A percentile compares a stretch with the other conserved stretches of the same genome.
These are phyloP conservation scores for Saccharomyces hybrid DNA, from an alignment of 1,139 yeast species.

Conservation along the genomic window DNA sequence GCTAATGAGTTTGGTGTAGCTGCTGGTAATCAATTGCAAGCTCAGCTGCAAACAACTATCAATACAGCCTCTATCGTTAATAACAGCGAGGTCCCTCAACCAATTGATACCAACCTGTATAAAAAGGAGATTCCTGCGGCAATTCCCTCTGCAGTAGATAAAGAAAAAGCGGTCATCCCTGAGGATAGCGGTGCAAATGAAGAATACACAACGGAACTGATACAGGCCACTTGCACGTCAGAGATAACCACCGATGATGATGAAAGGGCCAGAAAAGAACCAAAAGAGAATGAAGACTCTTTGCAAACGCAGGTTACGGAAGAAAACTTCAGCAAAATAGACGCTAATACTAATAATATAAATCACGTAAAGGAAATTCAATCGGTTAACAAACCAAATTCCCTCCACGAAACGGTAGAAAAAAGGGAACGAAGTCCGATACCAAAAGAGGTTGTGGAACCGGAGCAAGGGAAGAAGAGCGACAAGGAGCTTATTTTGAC, in stretches of 20 bases:
- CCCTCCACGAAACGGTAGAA: background rate
- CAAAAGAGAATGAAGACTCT: background rate
- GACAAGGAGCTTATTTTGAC: background rate
- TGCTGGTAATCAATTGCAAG: slow-evolving; percentile 25
- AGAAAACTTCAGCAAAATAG: background rate
- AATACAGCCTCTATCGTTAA: background rate
- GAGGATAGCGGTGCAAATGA: background rate
- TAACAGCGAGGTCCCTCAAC: background rate
- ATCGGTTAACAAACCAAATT: background rate
- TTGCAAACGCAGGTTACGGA: background rate
- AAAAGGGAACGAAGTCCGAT: background rate
- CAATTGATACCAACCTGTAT: background rate
- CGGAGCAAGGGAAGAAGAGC: background rate
- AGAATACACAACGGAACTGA: background rate
- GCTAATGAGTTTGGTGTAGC: slow-evolving; percentile 18
- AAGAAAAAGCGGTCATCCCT: background rate
- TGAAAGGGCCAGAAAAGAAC: background rate
- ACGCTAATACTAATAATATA: background rate
- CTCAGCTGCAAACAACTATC: slow-evolving; percentile 9
- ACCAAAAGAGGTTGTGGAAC: background rate
- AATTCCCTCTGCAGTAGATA: background rate
- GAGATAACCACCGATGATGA: background rate
- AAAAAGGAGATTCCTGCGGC: background rate
- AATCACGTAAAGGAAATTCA: background rate
- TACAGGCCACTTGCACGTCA: background rate